phyloP scores from a whole-genome alignment of 208 protist genomes.

The Acanthamoeba pearcei region DNA sequence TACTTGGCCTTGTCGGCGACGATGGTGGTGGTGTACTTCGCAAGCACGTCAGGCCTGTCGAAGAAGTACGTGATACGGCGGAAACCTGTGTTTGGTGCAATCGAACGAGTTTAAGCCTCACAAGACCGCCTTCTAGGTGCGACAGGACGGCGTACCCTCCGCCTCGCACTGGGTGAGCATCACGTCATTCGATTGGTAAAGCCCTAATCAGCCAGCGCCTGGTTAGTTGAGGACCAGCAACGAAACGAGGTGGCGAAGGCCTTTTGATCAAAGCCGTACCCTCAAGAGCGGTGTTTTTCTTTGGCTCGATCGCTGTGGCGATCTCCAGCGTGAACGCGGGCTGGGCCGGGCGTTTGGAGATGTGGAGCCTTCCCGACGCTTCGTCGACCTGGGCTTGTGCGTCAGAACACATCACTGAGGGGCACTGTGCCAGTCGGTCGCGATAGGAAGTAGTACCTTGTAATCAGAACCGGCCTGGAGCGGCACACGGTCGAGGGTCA shows the following conservation, averaged over 20 bases:
- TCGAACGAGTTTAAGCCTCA: background rate
- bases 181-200: slow-evolving; percentile 1
- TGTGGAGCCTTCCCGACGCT: background rate
- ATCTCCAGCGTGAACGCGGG: background rate
- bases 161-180: slow-evolving; percentile 79
- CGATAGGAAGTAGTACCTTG: background rate
- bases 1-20: slow-evolving; percentile 64
- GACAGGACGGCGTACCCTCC: slow-evolving; percentile 19
- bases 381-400: background rate
- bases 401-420: no score
- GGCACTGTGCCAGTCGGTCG: background rate
- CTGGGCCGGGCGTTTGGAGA: background rate
- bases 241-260: background rate
- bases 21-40: slow-evolving; percentile 76
- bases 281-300: slow-evolving; percentile 11
- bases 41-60: slow-evolving; percentile 78
- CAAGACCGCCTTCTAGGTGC: background rate
- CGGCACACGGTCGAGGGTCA: background rate
- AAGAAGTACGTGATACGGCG: slow-evolving; percentile 79
- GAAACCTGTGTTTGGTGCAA: slow-evolving; percentile 56
- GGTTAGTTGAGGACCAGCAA: background rate
- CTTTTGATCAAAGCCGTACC: background rate
- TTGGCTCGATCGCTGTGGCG: background rate
- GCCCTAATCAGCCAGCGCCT: background rate
- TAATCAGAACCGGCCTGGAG: background rate